These are phyloP conservation scores for Linum trigynum DNA, from an alignment of 345 rosid genomes.

Conservation along the genomic window DNA sequence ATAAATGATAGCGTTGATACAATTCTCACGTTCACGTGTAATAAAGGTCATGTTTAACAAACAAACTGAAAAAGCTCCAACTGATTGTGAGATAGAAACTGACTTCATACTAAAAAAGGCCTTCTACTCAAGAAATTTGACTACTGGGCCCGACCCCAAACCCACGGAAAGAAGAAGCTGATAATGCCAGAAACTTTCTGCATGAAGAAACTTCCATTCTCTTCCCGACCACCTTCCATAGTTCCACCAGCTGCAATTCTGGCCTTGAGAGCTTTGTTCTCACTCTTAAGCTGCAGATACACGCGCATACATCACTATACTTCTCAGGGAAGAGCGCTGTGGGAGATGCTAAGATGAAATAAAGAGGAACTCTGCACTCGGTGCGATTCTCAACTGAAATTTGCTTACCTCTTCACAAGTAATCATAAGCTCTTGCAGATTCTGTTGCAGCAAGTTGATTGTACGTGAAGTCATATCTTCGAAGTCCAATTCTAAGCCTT, in stretches of 20 bases:
- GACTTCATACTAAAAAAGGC: too few species aligned
- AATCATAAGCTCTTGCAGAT: slow-evolving; percentile 40
- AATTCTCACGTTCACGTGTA: too few species aligned
- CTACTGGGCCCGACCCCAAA: slow-evolving; percentile 1
- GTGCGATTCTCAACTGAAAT: too few species aligned
- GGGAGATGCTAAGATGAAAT: neutral
- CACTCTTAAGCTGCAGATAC: slow-evolving; percentile 35
- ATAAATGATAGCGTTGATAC: too few species aligned
- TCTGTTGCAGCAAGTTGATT: slow-evolving; percentile 37
- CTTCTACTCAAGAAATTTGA: neutral
- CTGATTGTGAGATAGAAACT: too few species aligned
- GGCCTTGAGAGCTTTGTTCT: slow-evolving; percentile 35
- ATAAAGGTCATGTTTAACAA: too few species aligned
- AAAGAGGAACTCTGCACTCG: neutral
- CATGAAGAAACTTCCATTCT: slow-evolving; percentile 9
- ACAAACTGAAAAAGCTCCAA: too few species aligned
- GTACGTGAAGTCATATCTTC: slow-evolving; percentile 37
- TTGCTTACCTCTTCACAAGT: slow-evolving; percentile 41
- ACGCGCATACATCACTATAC: neutral
- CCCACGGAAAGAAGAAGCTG: slow-evolving; percentile 16
- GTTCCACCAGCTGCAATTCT: slow-evolving; percentile 26
- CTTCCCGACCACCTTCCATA: slow-evolving; percentile 7
- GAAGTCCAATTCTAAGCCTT: slow-evolving; percentile 34
- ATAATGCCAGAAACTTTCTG: slow-evolving; percentile 13
- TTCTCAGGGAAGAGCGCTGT: neutral